A percentile compares a stretch with the other conserved stretches of the same genome.
phyloP scores from a whole-genome alignment of 352 stramenopile species.

The Plasmopara halstedii region DNA sequence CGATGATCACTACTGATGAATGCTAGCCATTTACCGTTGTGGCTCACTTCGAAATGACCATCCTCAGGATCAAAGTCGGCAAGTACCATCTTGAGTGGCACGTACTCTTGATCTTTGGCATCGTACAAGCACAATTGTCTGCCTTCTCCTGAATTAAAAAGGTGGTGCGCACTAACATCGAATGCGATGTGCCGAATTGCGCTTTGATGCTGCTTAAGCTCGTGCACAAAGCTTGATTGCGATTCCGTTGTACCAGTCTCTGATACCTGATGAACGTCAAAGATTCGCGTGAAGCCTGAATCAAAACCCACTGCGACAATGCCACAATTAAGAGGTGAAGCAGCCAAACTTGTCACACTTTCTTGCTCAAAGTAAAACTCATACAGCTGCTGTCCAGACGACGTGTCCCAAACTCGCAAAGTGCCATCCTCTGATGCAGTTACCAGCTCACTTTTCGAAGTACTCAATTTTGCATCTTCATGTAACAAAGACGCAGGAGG shows the following conservation, averaged over 20 bases:
- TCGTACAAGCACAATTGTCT: slow-evolving; percentile 72
- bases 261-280: slow-evolving; percentile 42
- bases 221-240: slow-evolving; percentile 35
- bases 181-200: slow-evolving; percentile 52
- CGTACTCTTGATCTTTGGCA: slow-evolving; percentile 31
- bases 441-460: slow-evolving; percentile 31
- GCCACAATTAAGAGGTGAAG: slow-evolving; percentile 26
- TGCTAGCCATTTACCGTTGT: slow-evolving; percentile 31
- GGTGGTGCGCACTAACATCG: slow-evolving; percentile 25
- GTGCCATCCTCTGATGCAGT: slow-evolving; percentile 70
- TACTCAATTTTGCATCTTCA: slow-evolving; percentile 4
- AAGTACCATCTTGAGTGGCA: slow-evolving; percentile 64
- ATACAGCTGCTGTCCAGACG: slow-evolving; percentile 57
- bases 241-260: neutral
- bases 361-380: slow-evolving; percentile 80
- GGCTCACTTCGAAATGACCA: slow-evolving; percentile 30
- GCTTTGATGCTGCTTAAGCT: slow-evolving; percentile 83
- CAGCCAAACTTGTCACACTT: slow-evolving; percentile 45
- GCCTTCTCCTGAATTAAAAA: slow-evolving; percentile 45
- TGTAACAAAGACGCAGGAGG: slow-evolving; percentile 16
- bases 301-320: slow-evolving; percentile 72
- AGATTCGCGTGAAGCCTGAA: slow-evolving; percentile 78
- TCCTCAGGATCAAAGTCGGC: slow-evolving; percentile 26
- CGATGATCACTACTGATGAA: slow-evolving; percentile 24
- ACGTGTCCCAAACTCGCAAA: slow-evolving; percentile 75